Base-by-base conservation (phyloP, 352 stramenopile genomes). In the Sclerospora graminicola region DNA sequence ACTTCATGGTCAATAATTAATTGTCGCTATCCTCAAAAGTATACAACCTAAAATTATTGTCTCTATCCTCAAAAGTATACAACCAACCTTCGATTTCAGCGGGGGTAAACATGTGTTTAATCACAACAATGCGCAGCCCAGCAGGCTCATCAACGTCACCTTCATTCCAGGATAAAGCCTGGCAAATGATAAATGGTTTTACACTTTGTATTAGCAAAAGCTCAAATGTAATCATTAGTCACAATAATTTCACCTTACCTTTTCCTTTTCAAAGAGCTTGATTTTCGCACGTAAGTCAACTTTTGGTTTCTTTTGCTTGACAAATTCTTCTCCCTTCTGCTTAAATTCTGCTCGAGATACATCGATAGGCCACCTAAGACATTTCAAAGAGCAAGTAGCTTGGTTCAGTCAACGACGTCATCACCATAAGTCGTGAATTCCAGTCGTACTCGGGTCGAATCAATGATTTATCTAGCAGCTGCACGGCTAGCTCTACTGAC, bases 41-140 rank as follows among this genome's bases (percentile, higher is more conserved):
- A 4, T 20, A 27, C n/a, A 13, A 21, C 24, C 8, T n/a, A n/a
- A n/a, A 26, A 26, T 6, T 26, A 26, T 26, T 26, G 21, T 26
- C 21, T 3, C 21, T 26, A 26, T 3, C 21, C 21, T 26, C 21
- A 26, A 26, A 26, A 24, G 40, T 10, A 4, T 20, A 27, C n/a
- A 13, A 21, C 24, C 8, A 35, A 85, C 76, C 51, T 62, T 82
- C 55, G 32, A 97, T 87, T 50, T 96, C 86, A 10, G 76, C 66
- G 0, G 85, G 83, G 18, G 79, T 80, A 60, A 98, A 97, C 79
- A 98, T 89, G 71, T 97, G 82, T 69, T 97, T 96, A 21, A 98
- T 74, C 21, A 98, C 91, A 24, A 98, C 84, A 59, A 99, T 99
- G 4, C 89, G 78, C 16, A 98, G 61, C 6, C 89, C 94, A 14